Evolutionary conservation across 1,284 basidiomycete genomes (phyloP).

Genomic region (Tilletiopsis washingtonensis): DNA sequence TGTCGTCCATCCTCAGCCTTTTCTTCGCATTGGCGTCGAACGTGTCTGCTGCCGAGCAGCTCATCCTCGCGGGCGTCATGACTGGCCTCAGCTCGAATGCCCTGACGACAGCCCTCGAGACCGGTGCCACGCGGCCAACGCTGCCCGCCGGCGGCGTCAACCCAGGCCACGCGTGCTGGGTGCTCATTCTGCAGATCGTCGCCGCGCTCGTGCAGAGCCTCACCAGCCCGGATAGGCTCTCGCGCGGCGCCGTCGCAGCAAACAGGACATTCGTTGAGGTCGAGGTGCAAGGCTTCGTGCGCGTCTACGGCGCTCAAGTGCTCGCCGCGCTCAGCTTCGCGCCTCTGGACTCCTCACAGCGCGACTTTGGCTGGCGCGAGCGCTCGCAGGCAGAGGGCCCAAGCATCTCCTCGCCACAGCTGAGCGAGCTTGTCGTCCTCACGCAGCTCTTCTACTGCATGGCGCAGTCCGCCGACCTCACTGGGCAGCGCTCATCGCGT

Average conservation of each 20-base stretch:
- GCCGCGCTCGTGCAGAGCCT: constrained; percentile 61
- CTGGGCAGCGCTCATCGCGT: no score
- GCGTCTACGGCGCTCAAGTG: constrained; percentile 58
- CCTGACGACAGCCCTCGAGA: constrained; percentile 64
- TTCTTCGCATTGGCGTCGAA: constrained; percentile 76
- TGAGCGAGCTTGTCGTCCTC: constrained; percentile 22
- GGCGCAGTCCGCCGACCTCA: not conserved
- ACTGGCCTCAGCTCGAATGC: constrained; percentile 74
- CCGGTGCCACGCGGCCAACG: constrained; percentile 61
- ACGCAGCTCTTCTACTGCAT: constrained; percentile 26
- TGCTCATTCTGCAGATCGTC: constrained; percentile 72
- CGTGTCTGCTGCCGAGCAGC: constrained; percentile 67
- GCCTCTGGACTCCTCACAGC: no score
- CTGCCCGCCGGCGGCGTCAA: constrained; percentile 64
- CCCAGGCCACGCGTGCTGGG: constrained; percentile 71
- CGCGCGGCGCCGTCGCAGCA: not conserved
- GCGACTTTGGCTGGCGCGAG: no score
- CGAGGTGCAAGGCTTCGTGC: constrained; percentile 76
- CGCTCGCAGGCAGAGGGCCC: constrained; percentile 1
- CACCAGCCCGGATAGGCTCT: constrained; percentile 40
- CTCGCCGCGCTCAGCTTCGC: not conserved
- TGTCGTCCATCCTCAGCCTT: constrained; percentile 68
- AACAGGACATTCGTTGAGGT: constrained; percentile 61
- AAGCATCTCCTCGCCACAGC: constrained; percentile 25
- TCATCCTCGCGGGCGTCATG: constrained; percentile 74